These are phyloP conservation scores for Hibiscus trionum DNA, from an alignment of 345 rosid genomes.

Conservation along the genomic window DNA sequence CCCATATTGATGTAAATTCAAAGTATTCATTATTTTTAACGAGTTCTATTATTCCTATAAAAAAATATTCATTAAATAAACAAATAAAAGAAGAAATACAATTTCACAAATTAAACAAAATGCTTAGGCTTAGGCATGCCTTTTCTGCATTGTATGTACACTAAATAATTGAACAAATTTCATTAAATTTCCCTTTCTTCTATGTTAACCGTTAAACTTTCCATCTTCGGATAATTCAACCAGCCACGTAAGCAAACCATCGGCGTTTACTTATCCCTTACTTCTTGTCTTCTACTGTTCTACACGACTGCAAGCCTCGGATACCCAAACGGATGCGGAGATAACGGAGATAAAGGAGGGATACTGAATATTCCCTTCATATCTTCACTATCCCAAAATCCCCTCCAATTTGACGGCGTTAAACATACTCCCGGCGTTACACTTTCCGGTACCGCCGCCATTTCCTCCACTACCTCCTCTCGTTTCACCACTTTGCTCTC, in stretches of 20 bases:
- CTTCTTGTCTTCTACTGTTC: not conserved
- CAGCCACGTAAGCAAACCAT: not conserved
- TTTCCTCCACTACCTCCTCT: not conserved
- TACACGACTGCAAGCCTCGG: not conserved
- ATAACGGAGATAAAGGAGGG: not conserved
- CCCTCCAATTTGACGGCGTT: not conserved
- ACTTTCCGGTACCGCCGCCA: not conserved
- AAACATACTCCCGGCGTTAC: not conserved
- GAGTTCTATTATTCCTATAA: too few relatives aligned
- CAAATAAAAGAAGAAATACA: too few relatives aligned
- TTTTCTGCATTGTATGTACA: not conserved
- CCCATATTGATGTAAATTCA: too few relatives aligned
- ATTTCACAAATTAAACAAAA: too few relatives aligned
- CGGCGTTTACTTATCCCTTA: too few relatives aligned
- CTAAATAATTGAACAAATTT: not conserved
- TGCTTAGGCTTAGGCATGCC: too few relatives aligned
- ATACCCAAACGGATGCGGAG: not conserved
- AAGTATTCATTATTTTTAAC: too few relatives aligned
- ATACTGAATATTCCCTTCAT: not conserved
- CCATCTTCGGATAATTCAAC: not conserved
- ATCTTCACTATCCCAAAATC: not conserved
- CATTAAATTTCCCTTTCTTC: not conserved
- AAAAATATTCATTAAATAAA: too few relatives aligned
- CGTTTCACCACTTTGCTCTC: not conserved
- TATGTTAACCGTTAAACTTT: not conserved